These are phyloP conservation scores for Boletus tylopilopsis DNA, from an alignment of 768 basidiomycete species.

Conservation along the genomic window DNA sequence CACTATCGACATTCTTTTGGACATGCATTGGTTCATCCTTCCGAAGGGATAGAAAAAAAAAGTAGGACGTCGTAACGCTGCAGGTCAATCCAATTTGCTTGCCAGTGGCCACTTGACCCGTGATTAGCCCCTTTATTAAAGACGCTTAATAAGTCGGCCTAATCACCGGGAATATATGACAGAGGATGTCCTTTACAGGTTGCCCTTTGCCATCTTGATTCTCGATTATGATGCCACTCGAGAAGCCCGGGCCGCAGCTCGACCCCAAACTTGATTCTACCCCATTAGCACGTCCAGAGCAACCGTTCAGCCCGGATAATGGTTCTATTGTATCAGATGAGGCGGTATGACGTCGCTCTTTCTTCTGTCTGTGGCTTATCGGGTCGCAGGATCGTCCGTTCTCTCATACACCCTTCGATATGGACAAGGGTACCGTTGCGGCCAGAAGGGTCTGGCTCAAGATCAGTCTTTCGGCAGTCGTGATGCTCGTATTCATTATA, in stretches of 20 bases:
- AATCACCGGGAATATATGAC: too few relatives aligned
- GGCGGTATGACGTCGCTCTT: slow-evolving; percentile 6
- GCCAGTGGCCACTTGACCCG: neutral
- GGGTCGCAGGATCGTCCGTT: slow-evolving; percentile 23
- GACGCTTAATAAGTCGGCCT: too few relatives aligned
- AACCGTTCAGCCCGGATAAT: neutral
- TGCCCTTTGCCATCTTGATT: neutral
- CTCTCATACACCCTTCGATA: slow-evolving; percentile 29
- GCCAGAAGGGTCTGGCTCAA: slow-evolving; percentile 41
- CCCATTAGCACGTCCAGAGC: neutral
- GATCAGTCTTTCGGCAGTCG: slow-evolving; percentile 34
- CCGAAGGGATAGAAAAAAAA: neutral
- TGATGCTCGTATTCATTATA: slow-evolving; percentile 41
- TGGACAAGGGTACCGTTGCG: slow-evolving; percentile 22
- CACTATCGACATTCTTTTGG: slow-evolving; percentile 24
- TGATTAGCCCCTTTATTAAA: neutral
- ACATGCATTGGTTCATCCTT: slow-evolving; percentile 4
- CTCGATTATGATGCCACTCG: slow-evolving; percentile 1
- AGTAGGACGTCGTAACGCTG: neutral
- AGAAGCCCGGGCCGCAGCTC: neutral
- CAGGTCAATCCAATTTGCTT: neutral
- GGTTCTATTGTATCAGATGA: neutral
- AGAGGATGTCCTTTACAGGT: too few relatives aligned
- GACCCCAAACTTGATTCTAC: neutral
- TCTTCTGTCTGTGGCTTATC: slow-evolving; percentile 5